phyloP scores from a whole-genome alignment of 2,329 filamentous ascomycete genomes.

The Monosporascus ibericus region DNA sequence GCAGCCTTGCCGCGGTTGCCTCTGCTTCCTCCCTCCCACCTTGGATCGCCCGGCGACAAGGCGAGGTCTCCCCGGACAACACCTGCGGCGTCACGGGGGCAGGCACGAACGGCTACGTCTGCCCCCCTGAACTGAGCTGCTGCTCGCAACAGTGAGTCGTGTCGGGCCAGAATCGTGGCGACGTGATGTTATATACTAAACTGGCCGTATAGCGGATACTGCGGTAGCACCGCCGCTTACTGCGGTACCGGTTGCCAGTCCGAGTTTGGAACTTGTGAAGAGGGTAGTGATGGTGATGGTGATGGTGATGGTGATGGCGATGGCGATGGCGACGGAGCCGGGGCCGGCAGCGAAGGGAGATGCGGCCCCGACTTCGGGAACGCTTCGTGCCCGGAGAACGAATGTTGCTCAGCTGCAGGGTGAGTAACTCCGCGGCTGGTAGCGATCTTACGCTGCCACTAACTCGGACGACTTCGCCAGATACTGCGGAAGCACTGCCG shows the following conservation, averaged over 20 bases:
- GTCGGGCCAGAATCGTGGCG: not conserved
- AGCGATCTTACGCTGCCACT: too few species aligned
- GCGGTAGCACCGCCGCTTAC: constrained; percentile 18
- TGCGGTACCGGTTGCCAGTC: constrained; percentile 18
- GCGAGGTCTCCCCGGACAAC: constrained; percentile 14
- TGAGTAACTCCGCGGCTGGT: constrained; percentile 10
- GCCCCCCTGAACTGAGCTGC: constrained; percentile 13
- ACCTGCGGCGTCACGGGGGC: constrained; percentile 18
- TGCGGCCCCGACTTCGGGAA: constrained; percentile 30
- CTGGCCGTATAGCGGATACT: constrained; percentile 13
- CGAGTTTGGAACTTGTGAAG: constrained; percentile 13
- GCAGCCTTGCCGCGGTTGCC: constrained; percentile 9
- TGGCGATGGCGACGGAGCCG: constrained; percentile 3
- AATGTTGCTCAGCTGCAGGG: constrained; percentile 39
- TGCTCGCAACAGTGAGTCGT: constrained; percentile 17
- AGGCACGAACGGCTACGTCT: constrained; percentile 17
- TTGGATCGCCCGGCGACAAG: constrained; percentile 5
- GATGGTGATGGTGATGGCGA: not conserved
- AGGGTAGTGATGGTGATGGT: not conserved
- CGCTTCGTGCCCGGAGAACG: constrained; percentile 25
- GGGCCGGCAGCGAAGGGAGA: constrained; percentile 40
- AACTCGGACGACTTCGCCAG: constrained; percentile 18
- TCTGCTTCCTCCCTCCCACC: constrained; percentile 13
- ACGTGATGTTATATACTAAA: not conserved
- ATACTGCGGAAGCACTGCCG: constrained; percentile 47